phyloP scores from a whole-genome alignment of 805 yeast genomes.

The Dipodascus albidus region DNA sequence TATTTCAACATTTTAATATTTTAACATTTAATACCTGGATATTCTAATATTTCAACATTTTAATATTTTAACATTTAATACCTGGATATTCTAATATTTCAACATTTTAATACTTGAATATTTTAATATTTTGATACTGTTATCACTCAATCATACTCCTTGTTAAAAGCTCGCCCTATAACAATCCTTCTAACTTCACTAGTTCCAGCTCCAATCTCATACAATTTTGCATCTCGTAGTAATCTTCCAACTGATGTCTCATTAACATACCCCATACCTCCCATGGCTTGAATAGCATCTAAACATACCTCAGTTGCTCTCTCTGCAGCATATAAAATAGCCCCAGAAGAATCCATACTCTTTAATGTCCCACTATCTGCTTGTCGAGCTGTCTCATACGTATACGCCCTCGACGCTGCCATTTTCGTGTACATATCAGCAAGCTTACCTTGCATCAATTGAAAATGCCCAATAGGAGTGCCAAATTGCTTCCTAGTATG shows the following conservation, averaged over 20 bases:
- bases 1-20: too few species aligned
- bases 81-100: background rate
- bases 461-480: conserved; percentile 23
- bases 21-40: too few species aligned
- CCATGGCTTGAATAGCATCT: conserved; percentile 24
- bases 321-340: conserved; percentile 25
- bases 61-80: too few species aligned
- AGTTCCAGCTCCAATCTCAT: conserved; percentile 26
- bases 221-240: conserved; percentile 24
- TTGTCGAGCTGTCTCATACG: conserved; percentile 19
- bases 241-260: conserved; percentile 24
- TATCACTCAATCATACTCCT: conserved; percentile 13
- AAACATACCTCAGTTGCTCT: conserved; percentile 23
- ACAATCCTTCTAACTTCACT: conserved; percentile 24
- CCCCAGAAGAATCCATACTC: conserved; percentile 25
- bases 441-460: conserved; percentile 24
- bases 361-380: conserved; percentile 19
- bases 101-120: too few species aligned
- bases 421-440: conserved; percentile 26
- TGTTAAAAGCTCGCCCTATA: conserved; percentile 24
- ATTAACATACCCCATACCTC: conserved; percentile 25
- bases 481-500: conserved; percentile 24
- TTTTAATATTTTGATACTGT: background rate
- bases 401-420: conserved; percentile 22
- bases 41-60: too few species aligned